Percentiles rank a stretch among this genome's conserved stretches.
Evolutionary conservation across 371 early-diverging fungal genomes (phyloP).

Genomic region (Batkoa obscura): DNA sequence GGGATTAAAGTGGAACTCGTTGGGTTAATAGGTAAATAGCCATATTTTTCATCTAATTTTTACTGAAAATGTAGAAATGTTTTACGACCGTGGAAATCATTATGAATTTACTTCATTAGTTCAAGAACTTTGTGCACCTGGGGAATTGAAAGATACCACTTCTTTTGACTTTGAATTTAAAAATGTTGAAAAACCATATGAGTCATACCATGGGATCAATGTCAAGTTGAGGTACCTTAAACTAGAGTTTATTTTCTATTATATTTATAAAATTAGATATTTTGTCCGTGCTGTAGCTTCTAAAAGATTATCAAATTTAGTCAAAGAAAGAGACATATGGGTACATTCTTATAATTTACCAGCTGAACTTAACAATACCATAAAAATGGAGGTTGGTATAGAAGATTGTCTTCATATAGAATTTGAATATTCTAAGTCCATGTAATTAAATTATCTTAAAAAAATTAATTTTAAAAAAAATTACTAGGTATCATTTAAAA

Average conservation of each 20-base stretch:
- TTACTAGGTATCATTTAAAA: conserved; percentile 62
- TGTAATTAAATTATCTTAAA: conserved; percentile 27
- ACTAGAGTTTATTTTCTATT: not conserved
- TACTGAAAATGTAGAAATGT: conserved; percentile 44
- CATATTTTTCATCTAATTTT: not conserved
- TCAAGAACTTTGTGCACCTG: conserved; percentile 70
- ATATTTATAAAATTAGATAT: conserved; percentile 21
- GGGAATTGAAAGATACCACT: conserved; percentile 43
- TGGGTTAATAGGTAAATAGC: conserved; percentile 70
- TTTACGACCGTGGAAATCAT: conserved; percentile 85
- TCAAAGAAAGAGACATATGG: conserved; percentile 62
- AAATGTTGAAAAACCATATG: conserved; percentile 79
- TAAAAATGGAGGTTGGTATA: conserved; percentile 91
- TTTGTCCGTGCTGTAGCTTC: conserved; percentile 62
- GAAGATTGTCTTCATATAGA: conserved; percentile 86
- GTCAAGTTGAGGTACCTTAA: conserved; percentile 49
- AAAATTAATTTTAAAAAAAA: conserved; percentile 33
- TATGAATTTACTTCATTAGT: conserved; percentile 76
- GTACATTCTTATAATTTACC: conserved; percentile 72
- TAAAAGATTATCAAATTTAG: conserved; percentile 49
- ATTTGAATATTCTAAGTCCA: conserved; percentile 59
- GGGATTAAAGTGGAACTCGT: conserved; percentile 95
- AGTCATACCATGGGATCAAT: conserved; percentile 78
- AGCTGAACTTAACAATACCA: conserved; percentile 56
- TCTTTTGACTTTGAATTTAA: conserved; percentile 71